Evolutionary conservation across 345 rosid genomes (phyloP), one percentile per base, ranked within the genome.

Genomic region (Hibiscus trionum): DNA sequence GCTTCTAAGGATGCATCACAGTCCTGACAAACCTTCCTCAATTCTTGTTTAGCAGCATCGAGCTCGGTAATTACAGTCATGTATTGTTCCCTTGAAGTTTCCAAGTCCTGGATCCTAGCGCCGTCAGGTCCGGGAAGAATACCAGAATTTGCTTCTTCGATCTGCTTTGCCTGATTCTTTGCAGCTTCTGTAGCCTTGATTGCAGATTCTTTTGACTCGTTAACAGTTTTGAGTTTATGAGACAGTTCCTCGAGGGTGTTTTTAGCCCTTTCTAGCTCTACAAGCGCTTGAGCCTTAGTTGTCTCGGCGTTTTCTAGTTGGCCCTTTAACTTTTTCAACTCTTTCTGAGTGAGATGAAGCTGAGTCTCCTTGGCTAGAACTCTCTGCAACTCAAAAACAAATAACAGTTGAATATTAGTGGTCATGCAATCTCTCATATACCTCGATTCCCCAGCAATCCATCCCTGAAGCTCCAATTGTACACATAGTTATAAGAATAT

Each of bases 331-430:
- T 80, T 88, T 76, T 83, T 83, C 62, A 94, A 78, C 89, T 91
- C 92, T 72, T 86, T 91, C 75, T 88, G 88, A 14, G 90, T 86
- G 71, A 94, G 84, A 76, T 91, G 98, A 79, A 91, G 92, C 81
- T 86, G 95, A 7, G 91, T 87, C 82, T 91, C 93, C 80, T 90
- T 91, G 14, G 87, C 97, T 83, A 87, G 78, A 46, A 83, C 87
- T 80, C 84, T 86, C 98, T 94, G 83, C 70, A 83, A 5, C 21
- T 27, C 9, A 59, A 7, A 58, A 44, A 15, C 44, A 46, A 71
- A 19, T 14, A 58, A 29, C 6, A 24, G 49, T 21, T 35, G 39
- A 33, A 68, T 2, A 68, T 67, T 29, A 29, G 4, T 4, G 44
- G 7, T 49, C 59, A 44, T 66, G 70, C 56, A 66, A 12, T 44